These are phyloP conservation scores for Bassia scoparia DNA, from an alignment of 148 eudicot species.

Conservation along the genomic window DNA sequence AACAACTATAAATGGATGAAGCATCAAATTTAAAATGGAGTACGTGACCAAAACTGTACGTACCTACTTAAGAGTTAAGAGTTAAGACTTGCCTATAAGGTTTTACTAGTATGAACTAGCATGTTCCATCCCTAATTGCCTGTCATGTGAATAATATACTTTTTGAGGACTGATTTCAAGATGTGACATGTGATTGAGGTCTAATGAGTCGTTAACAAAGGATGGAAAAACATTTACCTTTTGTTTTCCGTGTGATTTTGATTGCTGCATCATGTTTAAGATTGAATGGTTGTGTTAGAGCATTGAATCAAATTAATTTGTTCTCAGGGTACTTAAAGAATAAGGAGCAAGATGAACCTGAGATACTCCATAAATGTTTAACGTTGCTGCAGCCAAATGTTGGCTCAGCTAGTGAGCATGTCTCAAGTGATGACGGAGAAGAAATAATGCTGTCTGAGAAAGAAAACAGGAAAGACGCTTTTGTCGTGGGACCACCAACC, in stretches of 20 bases:
- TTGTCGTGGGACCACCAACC: slow-evolving; percentile 13
- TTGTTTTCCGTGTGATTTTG: no score
- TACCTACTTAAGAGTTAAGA: no score
- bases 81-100: no score
- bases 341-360: not conserved
- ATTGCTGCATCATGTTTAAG: no score
- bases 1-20: no score
- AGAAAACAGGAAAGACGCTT: not conserved
- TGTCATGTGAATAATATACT: not conserved
- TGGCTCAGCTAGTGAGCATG: not conserved
- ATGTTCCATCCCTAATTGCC: no score
- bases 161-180: not conserved
- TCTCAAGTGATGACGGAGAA: not conserved
- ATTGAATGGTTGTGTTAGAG: not conserved
- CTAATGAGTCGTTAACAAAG: not conserved
- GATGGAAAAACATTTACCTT: not conserved
- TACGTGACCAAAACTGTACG: no score
- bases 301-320: not conserved
- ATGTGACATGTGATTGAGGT: not conserved
- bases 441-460: not conserved
- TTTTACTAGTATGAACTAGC: no score
- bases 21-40: no score
- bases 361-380: not conserved
- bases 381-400: not conserved
- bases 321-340: slow-evolving; percentile 14